Evolutionary conservation across 805 yeast species (phyloP).

Genomic region (Torulaspora delbrueckii): DNA sequence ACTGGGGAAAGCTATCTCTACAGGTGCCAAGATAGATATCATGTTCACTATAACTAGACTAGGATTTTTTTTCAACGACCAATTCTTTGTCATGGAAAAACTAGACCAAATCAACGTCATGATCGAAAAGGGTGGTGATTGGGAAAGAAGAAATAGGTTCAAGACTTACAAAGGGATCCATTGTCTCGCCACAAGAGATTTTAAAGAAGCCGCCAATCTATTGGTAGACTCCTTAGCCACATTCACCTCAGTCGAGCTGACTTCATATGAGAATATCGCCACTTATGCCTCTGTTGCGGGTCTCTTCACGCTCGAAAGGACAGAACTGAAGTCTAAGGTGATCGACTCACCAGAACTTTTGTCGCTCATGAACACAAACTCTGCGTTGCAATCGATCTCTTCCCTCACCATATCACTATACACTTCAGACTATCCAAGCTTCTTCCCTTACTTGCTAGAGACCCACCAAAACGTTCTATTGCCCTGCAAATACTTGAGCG

Average conservation of each 20-base stretch:
- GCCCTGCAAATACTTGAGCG: conserved; percentile 60
- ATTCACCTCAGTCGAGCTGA: conserved; percentile 86
- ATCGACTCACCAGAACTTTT: conserved; percentile 93
- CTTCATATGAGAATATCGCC: conserved; percentile 86
- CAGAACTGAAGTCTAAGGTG: conserved; percentile 74
- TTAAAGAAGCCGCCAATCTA: conserved; percentile 76
- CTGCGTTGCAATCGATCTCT: conserved; percentile 71
- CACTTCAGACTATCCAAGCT: conserved; percentile 78
- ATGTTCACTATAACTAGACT: conserved; percentile 75
- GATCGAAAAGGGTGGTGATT: conserved; percentile 96
- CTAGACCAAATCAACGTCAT: conserved; percentile 66
- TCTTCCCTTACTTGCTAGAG: conserved; percentile 70
- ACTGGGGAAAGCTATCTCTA: conserved; percentile 70
- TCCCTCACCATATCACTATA: conserved; percentile 81
- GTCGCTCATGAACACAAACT: conserved; percentile 67
- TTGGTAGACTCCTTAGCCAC: conserved; percentile 91
- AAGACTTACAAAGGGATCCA: conserved; percentile 89
- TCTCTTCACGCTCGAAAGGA: conserved; percentile 72
- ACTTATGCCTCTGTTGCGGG: conserved; percentile 88
- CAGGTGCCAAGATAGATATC: conserved; percentile 88
- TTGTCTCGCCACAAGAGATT: conserved; percentile 77
- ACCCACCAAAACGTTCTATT: conserved; percentile 69
- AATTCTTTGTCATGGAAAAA: conserved; percentile 59
- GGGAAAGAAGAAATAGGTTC: conserved; percentile 96
- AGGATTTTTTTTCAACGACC: conserved; percentile 86